Percentiles rank a stretch among this genome's conserved stretches.
phyloP scores from a whole-genome alignment of 2,329 filamentous ascomycete genomes.

The Dactylellina cionopaga region DNA sequence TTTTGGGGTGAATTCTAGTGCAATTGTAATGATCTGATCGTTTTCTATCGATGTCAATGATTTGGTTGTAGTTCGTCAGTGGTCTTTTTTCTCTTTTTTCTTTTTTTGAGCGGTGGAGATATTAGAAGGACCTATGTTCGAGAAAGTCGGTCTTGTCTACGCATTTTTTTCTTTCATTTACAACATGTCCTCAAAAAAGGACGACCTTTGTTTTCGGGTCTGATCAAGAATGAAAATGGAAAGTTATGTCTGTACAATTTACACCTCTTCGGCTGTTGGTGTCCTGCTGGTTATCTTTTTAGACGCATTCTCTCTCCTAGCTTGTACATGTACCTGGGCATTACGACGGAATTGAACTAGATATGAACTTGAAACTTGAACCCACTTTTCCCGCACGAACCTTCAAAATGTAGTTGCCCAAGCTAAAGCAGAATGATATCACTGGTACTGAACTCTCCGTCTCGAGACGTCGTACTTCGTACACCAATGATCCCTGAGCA shows the following conservation, averaged over 20 bases:
- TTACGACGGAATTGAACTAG: constrained; percentile 17
- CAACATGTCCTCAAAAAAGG: background rate
- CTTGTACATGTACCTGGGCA: constrained; percentile 22
- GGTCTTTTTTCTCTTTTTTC: constrained; percentile 35
- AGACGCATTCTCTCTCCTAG: background rate
- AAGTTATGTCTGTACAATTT: background rate
- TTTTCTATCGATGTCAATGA: constrained; percentile 50
- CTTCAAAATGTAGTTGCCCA: too few species aligned
- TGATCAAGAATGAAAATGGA: background rate
- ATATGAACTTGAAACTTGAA: constrained; percentile 6
- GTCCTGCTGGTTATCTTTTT: background rate
- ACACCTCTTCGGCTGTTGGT: background rate
- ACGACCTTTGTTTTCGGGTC: too few species aligned
- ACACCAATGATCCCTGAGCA: too few species aligned
- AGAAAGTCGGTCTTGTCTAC: background rate
- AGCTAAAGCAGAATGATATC: too few species aligned
- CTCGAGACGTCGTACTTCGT: too few species aligned
- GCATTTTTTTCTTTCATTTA: constrained; percentile 6
- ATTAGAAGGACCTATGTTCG: constrained; percentile 9
- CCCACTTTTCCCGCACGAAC: background rate
- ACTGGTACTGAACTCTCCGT: too few species aligned
- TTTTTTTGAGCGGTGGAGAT: constrained; percentile 1
- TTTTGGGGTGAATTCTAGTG: constrained; percentile 50
- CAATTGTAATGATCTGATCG: constrained; percentile 53
- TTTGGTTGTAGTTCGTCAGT: constrained; percentile 42